phyloP scores from a whole-genome alignment of 257 asterid species.

The Nicotiana sylvestris region DNA sequence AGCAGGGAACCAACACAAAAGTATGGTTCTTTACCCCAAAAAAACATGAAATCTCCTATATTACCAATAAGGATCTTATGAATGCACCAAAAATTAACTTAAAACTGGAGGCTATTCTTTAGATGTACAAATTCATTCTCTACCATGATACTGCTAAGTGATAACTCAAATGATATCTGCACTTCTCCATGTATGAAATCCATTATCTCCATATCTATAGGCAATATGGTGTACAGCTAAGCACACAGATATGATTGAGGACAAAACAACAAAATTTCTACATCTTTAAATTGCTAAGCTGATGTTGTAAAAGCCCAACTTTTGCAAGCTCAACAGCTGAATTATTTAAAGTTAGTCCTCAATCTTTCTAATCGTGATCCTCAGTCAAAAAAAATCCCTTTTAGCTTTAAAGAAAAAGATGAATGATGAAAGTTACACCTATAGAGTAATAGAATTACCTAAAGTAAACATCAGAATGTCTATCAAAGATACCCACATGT shows the following conservation, averaged over 20 bases:
- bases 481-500: not conserved
- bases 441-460: not conserved
- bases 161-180: not conserved
- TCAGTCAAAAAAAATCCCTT: not conserved
- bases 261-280: not conserved
- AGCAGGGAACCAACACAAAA: not conserved
- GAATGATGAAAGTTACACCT: not conserved
- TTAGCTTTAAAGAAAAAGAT: not conserved
- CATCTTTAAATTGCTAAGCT: not conserved
- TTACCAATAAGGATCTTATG: not conserved
- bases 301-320: not conserved
- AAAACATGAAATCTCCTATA: not conserved
- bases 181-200: not conserved
- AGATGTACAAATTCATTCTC: not conserved
- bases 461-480: not conserved
- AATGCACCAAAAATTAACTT: not conserved
- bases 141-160: not conserved
- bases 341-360: not conserved
- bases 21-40: not conserved
- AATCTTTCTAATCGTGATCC: not conserved
- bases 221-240: not conserved
- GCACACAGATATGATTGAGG: not conserved
- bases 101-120: not conserved
- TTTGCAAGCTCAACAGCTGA: not conserved
- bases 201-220: not conserved